Conservation (phyloP, 495 filamentous ascomycete species). For the Penicillium waksmanii region DNA sequence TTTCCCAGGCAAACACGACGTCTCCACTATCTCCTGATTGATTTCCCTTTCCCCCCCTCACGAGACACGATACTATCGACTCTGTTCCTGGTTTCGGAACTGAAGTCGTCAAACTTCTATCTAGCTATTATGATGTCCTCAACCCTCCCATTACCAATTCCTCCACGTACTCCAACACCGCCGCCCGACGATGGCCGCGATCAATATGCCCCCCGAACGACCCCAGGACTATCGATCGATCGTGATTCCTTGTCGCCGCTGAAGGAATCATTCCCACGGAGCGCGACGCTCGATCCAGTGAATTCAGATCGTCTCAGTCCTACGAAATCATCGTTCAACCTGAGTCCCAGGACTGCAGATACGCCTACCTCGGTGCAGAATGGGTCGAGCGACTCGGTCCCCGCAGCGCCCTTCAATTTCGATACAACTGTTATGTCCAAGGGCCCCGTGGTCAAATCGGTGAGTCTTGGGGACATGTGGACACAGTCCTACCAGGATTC, state of each 20-base stretch:
- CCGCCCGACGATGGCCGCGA: slow-evolving; percentile 58
- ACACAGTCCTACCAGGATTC: not conserved
- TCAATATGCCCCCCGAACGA: slow-evolving; percentile 30
- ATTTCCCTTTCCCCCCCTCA: slow-evolving; percentile 31
- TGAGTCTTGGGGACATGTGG: slow-evolving; percentile 43
- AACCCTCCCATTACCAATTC: slow-evolving; percentile 62
- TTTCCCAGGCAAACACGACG: slow-evolving; percentile 6
- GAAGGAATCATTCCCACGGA: slow-evolving; percentile 50
- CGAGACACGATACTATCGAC: slow-evolving; percentile 30
- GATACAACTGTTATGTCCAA: slow-evolving; percentile 79
- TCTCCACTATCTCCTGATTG: slow-evolving; percentile 12
- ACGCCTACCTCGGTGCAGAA: slow-evolving; percentile 42
- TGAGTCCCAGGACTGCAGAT: slow-evolving; percentile 36
- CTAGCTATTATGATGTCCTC: slow-evolving; percentile 54
- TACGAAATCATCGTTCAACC: slow-evolving; percentile 46
- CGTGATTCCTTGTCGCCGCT: slow-evolving; percentile 68
- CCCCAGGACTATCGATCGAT: slow-evolving; percentile 52
- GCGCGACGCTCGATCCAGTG: slow-evolving; percentile 30
- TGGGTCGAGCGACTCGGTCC: slow-evolving; percentile 44
- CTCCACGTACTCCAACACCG: slow-evolving; percentile 71
- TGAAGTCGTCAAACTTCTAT: not conserved
- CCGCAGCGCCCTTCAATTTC: slow-evolving; percentile 84
- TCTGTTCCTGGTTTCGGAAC: slow-evolving; percentile 33
- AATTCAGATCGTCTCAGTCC: slow-evolving; percentile 42
- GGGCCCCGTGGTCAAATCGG: slow-evolving; percentile 76